Percentiles rank a stretch among this genome's conserved stretches.
phyloP scores from a whole-genome alignment of 2,329 filamentous ascomycete species.

The Neonectria punicea region DNA sequence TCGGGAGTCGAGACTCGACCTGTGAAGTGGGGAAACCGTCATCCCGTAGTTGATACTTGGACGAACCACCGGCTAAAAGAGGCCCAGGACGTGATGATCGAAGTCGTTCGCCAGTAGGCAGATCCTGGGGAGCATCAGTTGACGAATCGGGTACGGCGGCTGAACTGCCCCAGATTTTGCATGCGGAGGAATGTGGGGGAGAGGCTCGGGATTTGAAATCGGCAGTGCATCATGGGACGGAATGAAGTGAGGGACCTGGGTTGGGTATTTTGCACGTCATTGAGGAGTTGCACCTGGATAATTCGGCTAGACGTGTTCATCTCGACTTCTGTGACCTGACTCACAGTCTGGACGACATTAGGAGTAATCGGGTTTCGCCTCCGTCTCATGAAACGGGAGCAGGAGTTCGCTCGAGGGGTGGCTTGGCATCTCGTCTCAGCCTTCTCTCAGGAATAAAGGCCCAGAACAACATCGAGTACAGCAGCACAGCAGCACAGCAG shows the following conservation, averaged over 20 bases:
- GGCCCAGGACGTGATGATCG: not conserved
- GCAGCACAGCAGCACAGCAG: too few species aligned
- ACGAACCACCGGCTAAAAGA: not conserved
- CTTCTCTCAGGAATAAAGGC: too few species aligned
- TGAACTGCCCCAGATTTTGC: constrained; percentile 17
- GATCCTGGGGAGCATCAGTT: not conserved
- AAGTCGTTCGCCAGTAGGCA: not conserved
- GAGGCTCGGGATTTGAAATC: constrained; percentile 30
- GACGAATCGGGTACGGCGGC: constrained; percentile 18
- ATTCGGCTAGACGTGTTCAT: not conserved
- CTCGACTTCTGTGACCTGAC: not conserved
- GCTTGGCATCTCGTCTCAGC: too few species aligned
- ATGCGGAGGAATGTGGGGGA: constrained; percentile 22
- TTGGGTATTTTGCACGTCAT: not conserved
- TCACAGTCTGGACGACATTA: not conserved
- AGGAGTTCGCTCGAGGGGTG: not conserved
- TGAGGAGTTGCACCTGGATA: not conserved
- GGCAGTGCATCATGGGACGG: constrained; percentile 23
- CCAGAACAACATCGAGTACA: not conserved
- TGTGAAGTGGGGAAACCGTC: not conserved
- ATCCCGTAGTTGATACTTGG: not conserved
- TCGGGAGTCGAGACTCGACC: not conserved
- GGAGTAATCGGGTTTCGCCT: not conserved
- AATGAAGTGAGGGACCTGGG: not conserved
- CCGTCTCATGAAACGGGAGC: not conserved